Conservation (phyloP, 352 stramenopile genomes). For the Plasmopara viticola region DNA sequence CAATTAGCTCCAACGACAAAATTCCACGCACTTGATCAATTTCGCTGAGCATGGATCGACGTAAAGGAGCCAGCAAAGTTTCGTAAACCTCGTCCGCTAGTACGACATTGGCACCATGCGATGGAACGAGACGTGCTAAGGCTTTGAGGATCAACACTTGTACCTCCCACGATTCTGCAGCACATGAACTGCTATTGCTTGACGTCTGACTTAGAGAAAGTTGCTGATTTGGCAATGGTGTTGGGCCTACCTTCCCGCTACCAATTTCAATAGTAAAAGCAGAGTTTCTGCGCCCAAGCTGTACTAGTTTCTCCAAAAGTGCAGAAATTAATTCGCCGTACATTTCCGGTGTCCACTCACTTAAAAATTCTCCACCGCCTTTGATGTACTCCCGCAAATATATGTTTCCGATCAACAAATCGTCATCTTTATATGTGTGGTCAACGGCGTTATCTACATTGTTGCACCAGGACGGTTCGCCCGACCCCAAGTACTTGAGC, state of each 20-base stretch:
- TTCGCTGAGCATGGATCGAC: constrained; percentile 58
- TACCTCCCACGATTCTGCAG: constrained; percentile 59
- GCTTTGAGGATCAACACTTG: constrained; percentile 79
- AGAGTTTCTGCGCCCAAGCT: constrained; percentile 51
- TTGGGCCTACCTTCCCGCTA: constrained; percentile 6
- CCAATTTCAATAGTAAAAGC: constrained; percentile 30
- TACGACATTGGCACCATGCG: constrained; percentile 42
- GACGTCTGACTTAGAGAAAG: constrained; percentile 11
- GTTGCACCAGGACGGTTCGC: constrained; percentile 11
- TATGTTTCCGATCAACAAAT: constrained; percentile 77
- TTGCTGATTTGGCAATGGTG: constrained; percentile 11
- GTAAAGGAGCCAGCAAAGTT: constrained; percentile 50
- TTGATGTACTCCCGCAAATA: constrained; percentile 80
- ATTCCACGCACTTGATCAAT: constrained; percentile 73
- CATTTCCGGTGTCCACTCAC: constrained; percentile 67
- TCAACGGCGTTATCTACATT: constrained; percentile 14
- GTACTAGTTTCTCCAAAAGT: constrained; percentile 47
- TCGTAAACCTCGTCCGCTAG: constrained; percentile 58
- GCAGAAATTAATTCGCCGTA: constrained; percentile 57
- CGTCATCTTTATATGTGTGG: constrained; percentile 34
- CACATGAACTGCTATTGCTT: constrained; percentile 18
- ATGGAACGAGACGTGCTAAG: constrained; percentile 52
- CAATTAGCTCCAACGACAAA: constrained; percentile 63
- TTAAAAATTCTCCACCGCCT: constrained; percentile 71
- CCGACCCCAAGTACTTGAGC: constrained; percentile 46